Conservation (phyloP, 163 green algal genomes). For the Volvox carteri region DNA sequence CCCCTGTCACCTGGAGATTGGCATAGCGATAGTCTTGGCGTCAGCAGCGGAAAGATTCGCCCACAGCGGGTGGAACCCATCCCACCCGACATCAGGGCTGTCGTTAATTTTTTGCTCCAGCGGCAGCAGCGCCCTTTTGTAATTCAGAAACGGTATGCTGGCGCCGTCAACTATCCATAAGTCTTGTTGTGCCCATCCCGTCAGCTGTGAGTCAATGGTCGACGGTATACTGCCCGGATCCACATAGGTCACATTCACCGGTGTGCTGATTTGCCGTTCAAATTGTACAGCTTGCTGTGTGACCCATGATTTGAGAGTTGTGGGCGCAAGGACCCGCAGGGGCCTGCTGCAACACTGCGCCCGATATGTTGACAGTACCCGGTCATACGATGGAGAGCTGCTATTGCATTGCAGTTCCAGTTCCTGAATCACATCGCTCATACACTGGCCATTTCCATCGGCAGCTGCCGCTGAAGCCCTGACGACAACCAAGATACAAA, state of each 20-base stretch:
- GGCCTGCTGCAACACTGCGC: neutral
- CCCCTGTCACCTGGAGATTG: constrained; percentile 1
- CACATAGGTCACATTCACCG: neutral
- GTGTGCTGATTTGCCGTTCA: neutral
- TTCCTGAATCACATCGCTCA: neutral
- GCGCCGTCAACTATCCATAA: constrained; percentile 37
- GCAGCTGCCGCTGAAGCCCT: neutral
- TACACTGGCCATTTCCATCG: neutral
- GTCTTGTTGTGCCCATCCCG: constrained; percentile 17
- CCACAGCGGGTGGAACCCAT: neutral
- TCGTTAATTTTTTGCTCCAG: neutral
- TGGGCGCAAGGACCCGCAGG: neutral
- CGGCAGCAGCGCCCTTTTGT: neutral
- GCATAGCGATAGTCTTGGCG: neutral
- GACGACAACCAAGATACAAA: neutral
- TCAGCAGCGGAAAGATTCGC: neutral
- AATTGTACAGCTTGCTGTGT: neutral
- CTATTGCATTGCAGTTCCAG: neutral
- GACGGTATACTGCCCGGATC: neutral
- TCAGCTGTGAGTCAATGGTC: neutral
- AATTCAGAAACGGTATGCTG: neutral
- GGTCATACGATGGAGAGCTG: neutral
- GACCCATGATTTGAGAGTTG: neutral
- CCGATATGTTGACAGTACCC: neutral
- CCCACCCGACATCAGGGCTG: neutral